phyloP scores from a whole-genome alignment of 371 early-diverging fungal genomes.

The Mucor piriformis region DNA sequence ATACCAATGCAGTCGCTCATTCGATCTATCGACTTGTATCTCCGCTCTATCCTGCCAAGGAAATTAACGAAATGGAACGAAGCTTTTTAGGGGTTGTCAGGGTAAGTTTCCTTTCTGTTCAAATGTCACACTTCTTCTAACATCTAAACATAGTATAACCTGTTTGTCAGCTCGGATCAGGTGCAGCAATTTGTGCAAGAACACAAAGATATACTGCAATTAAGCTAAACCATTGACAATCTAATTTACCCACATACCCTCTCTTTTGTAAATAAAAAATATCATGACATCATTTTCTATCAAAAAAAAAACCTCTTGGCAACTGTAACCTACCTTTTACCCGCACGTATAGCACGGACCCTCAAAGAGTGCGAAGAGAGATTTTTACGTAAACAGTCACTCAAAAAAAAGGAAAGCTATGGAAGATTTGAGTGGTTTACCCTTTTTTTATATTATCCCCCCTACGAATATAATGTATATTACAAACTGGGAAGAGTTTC shows the following conservation, averaged over 20 bases:
- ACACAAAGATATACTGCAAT: conserved; percentile 12
- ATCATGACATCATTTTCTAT: too few species aligned
- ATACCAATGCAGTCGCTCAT: conserved; percentile 44
- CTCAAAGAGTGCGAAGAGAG: too few species aligned
- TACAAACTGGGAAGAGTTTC: conserved; percentile 73
- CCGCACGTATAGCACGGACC: neutral
- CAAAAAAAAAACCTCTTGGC: too few species aligned
- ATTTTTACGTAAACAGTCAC: too few species aligned
- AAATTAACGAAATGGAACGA: conserved; percentile 60
- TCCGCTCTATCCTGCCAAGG: conserved; percentile 55
- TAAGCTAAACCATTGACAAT: too few species aligned
- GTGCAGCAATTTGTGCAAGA: conserved; percentile 21
- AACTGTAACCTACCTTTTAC: too few species aligned
- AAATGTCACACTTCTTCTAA: neutral
- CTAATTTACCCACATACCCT: too few species aligned
- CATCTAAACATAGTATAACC: conserved; percentile 16
- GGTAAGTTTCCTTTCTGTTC: neutral
- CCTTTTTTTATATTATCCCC: neutral
- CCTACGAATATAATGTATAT: conserved; percentile 38
- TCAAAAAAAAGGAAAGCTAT: too few species aligned
- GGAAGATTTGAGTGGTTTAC: too few species aligned
- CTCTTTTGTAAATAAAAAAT: too few species aligned
- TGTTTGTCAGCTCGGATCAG: conserved; percentile 21
- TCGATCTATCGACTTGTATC: conserved; percentile 35
- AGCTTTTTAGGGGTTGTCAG: conserved; percentile 39